Evolutionary conservation across 2,329 filamentous ascomycete genomes (phyloP).

Genomic region (Plenodomus lindquistii): DNA sequence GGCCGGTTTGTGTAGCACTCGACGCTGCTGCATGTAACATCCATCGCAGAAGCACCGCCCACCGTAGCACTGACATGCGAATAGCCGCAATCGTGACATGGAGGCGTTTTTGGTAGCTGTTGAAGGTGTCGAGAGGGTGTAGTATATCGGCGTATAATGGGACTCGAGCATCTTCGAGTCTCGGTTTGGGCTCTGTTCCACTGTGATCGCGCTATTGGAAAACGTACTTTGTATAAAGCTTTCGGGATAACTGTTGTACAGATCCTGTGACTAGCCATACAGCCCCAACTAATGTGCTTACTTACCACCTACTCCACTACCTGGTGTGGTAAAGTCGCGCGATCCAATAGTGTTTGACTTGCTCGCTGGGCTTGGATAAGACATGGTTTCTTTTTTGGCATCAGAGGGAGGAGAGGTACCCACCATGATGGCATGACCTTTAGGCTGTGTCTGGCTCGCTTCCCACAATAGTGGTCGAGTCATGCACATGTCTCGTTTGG

Average conservation of each 20-base stretch:
- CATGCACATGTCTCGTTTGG: slow-evolving; percentile 1
- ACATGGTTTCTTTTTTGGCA: not conserved
- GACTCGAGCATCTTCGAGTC: slow-evolving; percentile 10
- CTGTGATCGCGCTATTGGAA: not conserved
- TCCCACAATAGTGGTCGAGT: not conserved
- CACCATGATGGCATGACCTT: not conserved
- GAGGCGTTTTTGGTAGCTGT: not conserved
- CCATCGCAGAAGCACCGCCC: not conserved
- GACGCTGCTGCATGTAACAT: slow-evolving; percentile 8
- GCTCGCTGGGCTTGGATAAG: not conserved
- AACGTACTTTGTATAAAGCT: too few species aligned
- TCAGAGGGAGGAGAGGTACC: not conserved
- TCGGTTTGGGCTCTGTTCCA: slow-evolving; percentile 4
- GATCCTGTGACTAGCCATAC: not conserved
- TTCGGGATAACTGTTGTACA: not conserved
- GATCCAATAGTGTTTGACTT: too few species aligned
- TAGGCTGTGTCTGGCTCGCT: not conserved
- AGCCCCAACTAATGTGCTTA: not conserved
- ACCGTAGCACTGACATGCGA: not conserved
- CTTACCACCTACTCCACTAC: too few species aligned
- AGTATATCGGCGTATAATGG: slow-evolving; percentile 2
- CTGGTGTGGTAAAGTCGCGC: too few species aligned
- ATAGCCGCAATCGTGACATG: slow-evolving; percentile 4
- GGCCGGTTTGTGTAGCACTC: slow-evolving; percentile 6
- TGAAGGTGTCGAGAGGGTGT: slow-evolving; percentile 10